These are phyloP conservation scores for Pseudomonodictys pantanalensis DNA, from an alignment of 495 filamentous ascomycete species.

Conservation along the genomic window DNA sequence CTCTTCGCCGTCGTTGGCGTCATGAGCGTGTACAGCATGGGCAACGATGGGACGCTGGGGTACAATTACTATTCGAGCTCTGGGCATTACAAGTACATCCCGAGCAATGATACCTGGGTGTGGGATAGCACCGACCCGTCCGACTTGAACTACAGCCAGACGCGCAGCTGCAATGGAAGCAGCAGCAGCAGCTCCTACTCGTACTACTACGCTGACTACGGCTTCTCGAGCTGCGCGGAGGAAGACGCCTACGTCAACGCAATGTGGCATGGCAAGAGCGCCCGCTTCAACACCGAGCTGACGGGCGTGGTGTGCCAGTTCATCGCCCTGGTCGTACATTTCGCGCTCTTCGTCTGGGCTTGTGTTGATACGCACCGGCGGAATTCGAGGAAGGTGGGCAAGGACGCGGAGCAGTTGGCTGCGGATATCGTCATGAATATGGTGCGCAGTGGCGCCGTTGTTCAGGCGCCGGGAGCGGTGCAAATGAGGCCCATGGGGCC, in stretches of 20 bases:
- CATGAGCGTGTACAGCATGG: slow-evolving; percentile 6
- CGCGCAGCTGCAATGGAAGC: not conserved
- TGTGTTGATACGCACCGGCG: slow-evolving; percentile 39
- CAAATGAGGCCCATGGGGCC: not conserved
- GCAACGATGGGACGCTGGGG: slow-evolving; percentile 11
- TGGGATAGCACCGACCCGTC: slow-evolving; percentile 16
- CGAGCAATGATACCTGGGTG: slow-evolving; percentile 26
- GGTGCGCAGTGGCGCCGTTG: slow-evolving; percentile 20
- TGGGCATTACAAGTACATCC: slow-evolving; percentile 25
- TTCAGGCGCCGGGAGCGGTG: slow-evolving; percentile 3
- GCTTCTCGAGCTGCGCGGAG: slow-evolving; percentile 21
- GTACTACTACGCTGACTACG: slow-evolving; percentile 1
- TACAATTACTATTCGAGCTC: not conserved
- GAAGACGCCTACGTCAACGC: slow-evolving; percentile 28
- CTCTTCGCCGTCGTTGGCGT: slow-evolving; percentile 15
- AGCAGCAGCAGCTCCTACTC: not conserved
- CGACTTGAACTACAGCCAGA: slow-evolving; percentile 4
- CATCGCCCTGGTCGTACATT: slow-evolving; percentile 31
- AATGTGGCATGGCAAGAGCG: slow-evolving; percentile 12
- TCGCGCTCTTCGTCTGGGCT: slow-evolving; percentile 41
- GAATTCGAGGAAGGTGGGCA: slow-evolving; percentile 35
- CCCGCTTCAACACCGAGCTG: slow-evolving; percentile 4
- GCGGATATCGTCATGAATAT: slow-evolving; percentile 31
- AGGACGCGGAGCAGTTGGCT: slow-evolving; percentile 26
- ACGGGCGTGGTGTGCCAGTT: slow-evolving; percentile 25